phyloP scores from a whole-genome alignment of 345 rosid genomes.

The Eucalyptus curtisii region DNA sequence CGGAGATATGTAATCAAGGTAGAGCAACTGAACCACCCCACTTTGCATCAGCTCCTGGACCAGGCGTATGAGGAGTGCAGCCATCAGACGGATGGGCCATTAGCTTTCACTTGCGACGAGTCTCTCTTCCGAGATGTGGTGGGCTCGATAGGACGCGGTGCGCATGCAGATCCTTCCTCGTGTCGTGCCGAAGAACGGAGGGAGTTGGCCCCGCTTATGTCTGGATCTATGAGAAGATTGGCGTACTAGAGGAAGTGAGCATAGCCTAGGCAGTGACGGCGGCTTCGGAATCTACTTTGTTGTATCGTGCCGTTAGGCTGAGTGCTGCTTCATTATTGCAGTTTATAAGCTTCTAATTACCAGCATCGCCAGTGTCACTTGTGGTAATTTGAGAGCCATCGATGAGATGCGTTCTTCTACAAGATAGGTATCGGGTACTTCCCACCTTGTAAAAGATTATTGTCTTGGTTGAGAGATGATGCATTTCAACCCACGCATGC shows the following conservation, averaged over 20 bases:
- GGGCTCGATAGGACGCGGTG: background rate
- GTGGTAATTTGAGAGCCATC: background rate
- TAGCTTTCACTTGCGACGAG: conserved; percentile 17
- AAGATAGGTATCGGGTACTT: no score
- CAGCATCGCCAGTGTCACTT: no score
- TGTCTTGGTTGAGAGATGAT: background rate
- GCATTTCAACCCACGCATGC: background rate
- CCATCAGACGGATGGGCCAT: conserved; percentile 6
- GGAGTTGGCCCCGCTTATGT: no score
- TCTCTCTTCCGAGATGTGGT: conserved; percentile 14
- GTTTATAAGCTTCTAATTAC: no score
- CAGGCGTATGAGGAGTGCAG: conserved; percentile 9
- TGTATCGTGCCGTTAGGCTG: no score
- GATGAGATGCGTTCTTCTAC: no score
- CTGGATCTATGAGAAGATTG: no score
- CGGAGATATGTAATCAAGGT: conserved; percentile 12
- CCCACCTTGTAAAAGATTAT: background rate
- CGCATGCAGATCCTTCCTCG: background rate
- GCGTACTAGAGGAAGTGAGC: no score
- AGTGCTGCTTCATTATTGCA: no score
- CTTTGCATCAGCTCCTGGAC: conserved; percentile 15
- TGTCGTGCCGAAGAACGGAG: background rate
- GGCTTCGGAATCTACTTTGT: no score
- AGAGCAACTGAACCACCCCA: conserved; percentile 17
- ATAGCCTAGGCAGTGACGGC: no score